These are phyloP conservation scores for Pichia sp. DNA, from an alignment of 1,139 yeast genomes.

Conservation along the genomic window DNA sequence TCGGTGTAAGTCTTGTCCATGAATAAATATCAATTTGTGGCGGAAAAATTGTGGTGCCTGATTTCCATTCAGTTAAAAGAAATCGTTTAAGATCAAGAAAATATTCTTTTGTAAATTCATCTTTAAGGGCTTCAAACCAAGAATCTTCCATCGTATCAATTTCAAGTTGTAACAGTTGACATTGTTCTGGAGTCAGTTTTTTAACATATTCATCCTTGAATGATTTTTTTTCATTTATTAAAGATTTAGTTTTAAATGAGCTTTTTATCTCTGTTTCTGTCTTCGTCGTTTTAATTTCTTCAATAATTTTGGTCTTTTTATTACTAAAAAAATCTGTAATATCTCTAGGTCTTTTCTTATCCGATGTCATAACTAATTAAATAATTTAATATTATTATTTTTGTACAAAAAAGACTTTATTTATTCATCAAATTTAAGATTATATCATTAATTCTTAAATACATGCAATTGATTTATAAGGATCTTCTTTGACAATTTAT, in stretches of 20 bases:
- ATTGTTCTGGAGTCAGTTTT: conserved; percentile 47
- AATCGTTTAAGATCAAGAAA: conserved; percentile 68
- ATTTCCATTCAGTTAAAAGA: conserved; percentile 33
- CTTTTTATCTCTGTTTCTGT: conserved; percentile 1
- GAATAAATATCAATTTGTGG: conserved; percentile 75
- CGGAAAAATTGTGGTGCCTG: conserved; percentile 56
- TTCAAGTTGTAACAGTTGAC: conserved; percentile 57
- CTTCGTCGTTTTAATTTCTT: not conserved
- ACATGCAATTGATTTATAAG: too few relatives aligned
- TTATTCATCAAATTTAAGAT: too few relatives aligned
- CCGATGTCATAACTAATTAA: too few relatives aligned
- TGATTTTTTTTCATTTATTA: too few relatives aligned
- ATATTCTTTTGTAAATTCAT: conserved; percentile 79
- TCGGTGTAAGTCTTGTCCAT: conserved; percentile 85
- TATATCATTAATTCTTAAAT: too few relatives aligned
- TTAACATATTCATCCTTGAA: conserved; percentile 41
- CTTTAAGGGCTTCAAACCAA: conserved; percentile 68
- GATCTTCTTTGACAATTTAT: too few relatives aligned
- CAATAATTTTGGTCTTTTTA: conserved; percentile 15
- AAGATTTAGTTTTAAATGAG: too few relatives aligned
- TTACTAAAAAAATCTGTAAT: conserved; percentile 29
- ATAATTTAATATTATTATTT: too few relatives aligned
- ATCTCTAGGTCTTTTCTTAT: too few relatives aligned
- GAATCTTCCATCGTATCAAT: conserved; percentile 61
- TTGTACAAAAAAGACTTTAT: too few relatives aligned